Evolutionary conservation across 148 eudicot species (phyloP).

Genomic region (Amaranthus hypochondriacus): DNA sequence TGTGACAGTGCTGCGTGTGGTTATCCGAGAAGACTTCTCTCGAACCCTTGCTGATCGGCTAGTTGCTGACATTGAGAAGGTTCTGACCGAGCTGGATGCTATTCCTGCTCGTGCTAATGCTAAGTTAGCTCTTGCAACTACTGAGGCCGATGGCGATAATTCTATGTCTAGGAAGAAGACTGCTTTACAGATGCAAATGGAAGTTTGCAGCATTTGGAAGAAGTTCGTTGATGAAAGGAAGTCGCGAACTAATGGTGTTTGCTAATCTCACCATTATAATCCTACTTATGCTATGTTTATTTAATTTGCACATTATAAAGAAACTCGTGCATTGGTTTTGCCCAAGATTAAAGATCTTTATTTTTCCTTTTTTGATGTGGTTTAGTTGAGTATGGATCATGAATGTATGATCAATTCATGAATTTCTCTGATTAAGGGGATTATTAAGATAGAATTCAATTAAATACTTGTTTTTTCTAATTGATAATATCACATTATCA

Average conservation of each 20-base stretch:
- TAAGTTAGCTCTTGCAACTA: slow-evolving; percentile 27
- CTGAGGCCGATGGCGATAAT: background rate
- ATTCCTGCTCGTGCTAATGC: slow-evolving; percentile 42
- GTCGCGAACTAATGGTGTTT: slow-evolving; percentile 53
- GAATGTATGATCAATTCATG: too few species aligned
- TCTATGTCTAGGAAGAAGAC: slow-evolving; percentile 29
- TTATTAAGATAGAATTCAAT: too few species aligned
- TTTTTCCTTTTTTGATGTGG: too few species aligned
- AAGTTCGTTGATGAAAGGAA: slow-evolving; percentile 51
- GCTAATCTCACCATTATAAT: slow-evolving; percentile 19
- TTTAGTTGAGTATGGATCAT: too few species aligned
- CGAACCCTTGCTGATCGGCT: slow-evolving; percentile 68
- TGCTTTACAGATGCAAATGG: slow-evolving; percentile 38
- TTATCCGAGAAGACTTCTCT: slow-evolving; percentile 65
- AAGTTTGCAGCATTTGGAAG: slow-evolving; percentile 49
- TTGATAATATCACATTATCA: too few species aligned
- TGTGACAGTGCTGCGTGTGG: slow-evolving; percentile 55
- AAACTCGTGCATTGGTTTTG: too few species aligned
- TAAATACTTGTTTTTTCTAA: too few species aligned
- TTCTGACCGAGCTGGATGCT: slow-evolving; percentile 46
- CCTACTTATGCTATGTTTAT: too few species aligned
- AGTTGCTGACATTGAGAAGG: slow-evolving; percentile 46
- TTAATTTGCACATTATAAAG: too few species aligned
- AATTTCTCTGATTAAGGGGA: too few species aligned
- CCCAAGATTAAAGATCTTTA: too few species aligned